phyloP scores from a whole-genome alignment of 306 rosid genomes.

The Coriaria nepalensis region DNA sequence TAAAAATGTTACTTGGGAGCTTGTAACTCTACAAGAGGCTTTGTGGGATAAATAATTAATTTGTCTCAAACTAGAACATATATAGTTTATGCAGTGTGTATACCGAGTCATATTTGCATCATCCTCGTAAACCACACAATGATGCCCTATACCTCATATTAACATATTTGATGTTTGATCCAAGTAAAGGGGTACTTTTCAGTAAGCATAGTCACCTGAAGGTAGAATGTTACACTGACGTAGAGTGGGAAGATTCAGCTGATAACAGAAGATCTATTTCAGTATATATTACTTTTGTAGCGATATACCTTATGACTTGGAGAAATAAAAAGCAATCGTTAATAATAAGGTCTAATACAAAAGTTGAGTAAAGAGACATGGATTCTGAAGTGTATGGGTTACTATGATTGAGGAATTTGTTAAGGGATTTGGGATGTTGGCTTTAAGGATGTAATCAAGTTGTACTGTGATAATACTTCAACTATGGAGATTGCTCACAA shows the following conservation, averaged over 20 bases:
- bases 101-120: neutral
- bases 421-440: neutral
- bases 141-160: neutral
- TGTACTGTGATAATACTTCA: too few species aligned
- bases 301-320: neutral
- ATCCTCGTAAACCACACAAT: neutral
- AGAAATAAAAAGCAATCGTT: neutral
- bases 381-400: neutral
- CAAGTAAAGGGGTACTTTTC: neutral
- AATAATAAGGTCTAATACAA: neutral
- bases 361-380: neutral
- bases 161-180: neutral
- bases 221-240: too few species aligned
- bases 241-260: too few species aligned
- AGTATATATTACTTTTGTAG: neutral
- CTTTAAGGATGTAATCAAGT: too few species aligned
- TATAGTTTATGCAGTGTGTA: neutral
- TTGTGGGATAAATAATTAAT: too few species aligned
- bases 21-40: too few species aligned
- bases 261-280: neutral
- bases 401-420: neutral
- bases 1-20: too few species aligned
- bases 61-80: too few species aligned
- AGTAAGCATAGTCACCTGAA: neutral
- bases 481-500: too few species aligned